Conservation (phyloP, 257 asterid genomes). For the Capsicum baccatum region DNA sequence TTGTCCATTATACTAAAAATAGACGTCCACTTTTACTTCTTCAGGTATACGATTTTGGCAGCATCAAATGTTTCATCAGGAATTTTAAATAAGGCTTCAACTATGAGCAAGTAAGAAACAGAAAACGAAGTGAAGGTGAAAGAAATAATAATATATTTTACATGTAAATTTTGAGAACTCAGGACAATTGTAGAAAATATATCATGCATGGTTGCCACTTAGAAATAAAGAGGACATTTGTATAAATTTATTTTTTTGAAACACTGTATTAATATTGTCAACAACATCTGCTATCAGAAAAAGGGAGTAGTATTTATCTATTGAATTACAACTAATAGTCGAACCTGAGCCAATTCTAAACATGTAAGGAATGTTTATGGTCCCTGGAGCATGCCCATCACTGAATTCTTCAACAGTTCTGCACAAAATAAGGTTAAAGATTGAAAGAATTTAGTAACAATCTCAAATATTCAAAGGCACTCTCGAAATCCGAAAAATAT, state of each 20-base stretch:
- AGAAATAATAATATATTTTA: neutral
- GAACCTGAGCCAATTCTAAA: constrained; percentile 63
- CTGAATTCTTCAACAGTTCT: constrained; percentile 74
- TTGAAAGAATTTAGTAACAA: neutral
- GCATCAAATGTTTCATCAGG: too few species aligned
- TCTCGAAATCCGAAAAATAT: neutral
- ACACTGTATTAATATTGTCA: neutral
- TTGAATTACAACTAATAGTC: neutral
- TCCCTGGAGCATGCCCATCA: constrained; percentile 69
- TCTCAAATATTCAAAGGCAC: too few species aligned
- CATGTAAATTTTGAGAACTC: neutral
- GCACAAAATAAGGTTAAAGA: constrained; percentile 19
- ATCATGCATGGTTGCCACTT: neutral
- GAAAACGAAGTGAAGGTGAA: neutral
- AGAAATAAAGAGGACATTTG: neutral
- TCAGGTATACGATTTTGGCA: too few species aligned
- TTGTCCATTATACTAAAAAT: too few species aligned
- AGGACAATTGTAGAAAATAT: neutral
- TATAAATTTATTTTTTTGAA: neutral
- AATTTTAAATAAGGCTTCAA: neutral
- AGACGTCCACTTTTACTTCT: too few species aligned
- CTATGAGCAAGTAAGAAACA: neutral
- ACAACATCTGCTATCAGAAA: neutral
- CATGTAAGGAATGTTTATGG: constrained; percentile 78
- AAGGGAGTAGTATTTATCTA: neutral